phyloP scores from a whole-genome alignment of 164 flowering plant species.

The Berberis vulgaris region DNA sequence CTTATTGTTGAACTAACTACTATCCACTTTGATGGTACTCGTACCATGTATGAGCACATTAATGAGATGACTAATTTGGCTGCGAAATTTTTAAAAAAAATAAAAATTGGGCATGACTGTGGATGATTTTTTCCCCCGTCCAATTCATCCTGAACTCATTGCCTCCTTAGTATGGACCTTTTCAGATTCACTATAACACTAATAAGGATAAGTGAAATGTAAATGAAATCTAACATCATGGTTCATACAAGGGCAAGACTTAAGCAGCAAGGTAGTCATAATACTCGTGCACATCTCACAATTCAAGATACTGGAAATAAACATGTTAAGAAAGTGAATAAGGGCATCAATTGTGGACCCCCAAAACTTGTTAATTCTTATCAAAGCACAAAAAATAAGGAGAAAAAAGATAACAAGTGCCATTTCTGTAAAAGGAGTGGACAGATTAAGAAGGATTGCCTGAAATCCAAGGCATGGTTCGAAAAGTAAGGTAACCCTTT shows the following conservation, averaged over 20 bases:
- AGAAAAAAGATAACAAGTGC: neutral
- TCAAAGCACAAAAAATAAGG: neutral
- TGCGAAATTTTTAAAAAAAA: too few relatives aligned
- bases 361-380: neutral
- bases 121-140: too few relatives aligned
- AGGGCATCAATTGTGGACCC: neutral
- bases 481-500: conserved; percentile 3
- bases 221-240: too few relatives aligned
- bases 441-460: neutral
- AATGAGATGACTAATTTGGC: too few relatives aligned
- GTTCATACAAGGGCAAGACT: neutral
- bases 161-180: too few relatives aligned
- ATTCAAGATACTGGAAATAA: neutral
- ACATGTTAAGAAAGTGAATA: neutral
- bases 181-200: too few relatives aligned
- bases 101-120: too few relatives aligned
- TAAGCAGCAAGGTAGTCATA: neutral
- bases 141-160: too few relatives aligned
- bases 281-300: neutral
- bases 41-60: too few relatives aligned
- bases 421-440: neutral
- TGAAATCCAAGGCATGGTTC: neutral
- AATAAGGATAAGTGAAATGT: too few relatives aligned
- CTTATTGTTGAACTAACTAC: too few relatives aligned
- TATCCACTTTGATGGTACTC: too few relatives aligned